phyloP scores from a whole-genome alignment of 345 rosid species.

The Populus tremula region DNA sequence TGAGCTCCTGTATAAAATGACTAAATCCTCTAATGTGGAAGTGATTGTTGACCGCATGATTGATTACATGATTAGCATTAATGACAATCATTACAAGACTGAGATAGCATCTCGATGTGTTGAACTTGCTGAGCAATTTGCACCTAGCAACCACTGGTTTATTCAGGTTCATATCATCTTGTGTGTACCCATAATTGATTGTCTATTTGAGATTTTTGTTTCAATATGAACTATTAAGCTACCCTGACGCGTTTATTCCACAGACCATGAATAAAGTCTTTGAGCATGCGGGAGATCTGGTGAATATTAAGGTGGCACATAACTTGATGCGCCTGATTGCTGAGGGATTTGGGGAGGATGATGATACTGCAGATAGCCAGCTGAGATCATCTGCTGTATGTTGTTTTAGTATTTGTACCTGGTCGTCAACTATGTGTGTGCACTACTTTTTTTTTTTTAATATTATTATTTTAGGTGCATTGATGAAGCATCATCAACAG shows the following conservation, averaged over 20 bases:
- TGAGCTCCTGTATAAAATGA: slow-evolving; percentile 91
- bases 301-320: slow-evolving; percentile 89
- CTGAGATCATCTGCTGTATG: slow-evolving; percentile 96
- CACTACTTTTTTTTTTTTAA: neutral
- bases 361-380: slow-evolving; percentile 78
- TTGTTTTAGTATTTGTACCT: slow-evolving; percentile 21
- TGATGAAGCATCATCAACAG: neutral
- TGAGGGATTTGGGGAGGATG: slow-evolving; percentile 96
- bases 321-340: slow-evolving; percentile 94
- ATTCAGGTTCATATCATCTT: slow-evolving; percentile 60
- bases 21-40: slow-evolving; percentile 94
- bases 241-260: slow-evolving; percentile 18
- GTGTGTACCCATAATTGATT: slow-evolving; percentile 7
- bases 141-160: slow-evolving; percentile 98
- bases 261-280: slow-evolving; percentile 96
- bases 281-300: slow-evolving; percentile 97
- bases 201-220: neutral
- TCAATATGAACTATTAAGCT: slow-evolving; percentile 15
- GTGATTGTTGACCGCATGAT: slow-evolving; percentile 98
- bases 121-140: slow-evolving; percentile 96
- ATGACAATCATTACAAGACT: slow-evolving; percentile 91
- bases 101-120: slow-evolving; percentile 96
- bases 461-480: neutral
- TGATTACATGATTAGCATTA: slow-evolving; percentile 92
- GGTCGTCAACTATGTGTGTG: neutral